Base-by-base conservation (phyloP, 805 yeast species). In the Kuraishia molischiana region DNA sequence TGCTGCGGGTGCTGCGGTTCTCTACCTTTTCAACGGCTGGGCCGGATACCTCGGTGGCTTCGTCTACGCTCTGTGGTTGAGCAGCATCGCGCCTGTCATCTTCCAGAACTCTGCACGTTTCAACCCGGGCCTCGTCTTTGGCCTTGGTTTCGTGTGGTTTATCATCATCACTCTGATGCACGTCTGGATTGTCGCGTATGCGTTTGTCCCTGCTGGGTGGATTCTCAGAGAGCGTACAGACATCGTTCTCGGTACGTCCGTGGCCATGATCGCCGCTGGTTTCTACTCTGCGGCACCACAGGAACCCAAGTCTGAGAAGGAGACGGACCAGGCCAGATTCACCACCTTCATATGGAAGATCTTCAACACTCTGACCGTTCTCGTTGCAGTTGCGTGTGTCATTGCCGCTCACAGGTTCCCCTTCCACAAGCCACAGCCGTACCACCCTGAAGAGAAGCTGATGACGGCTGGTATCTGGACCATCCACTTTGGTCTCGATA, bases 391-490 rank as follows among this genome's bases (percentile, higher is more conserved):
- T 17, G 59, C 77, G 3, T 63, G 74, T 3, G 49, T 75, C 10
- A 67, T 82, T 37, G 69, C 79, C 10, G 68, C 77, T 40, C 52
- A 66, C 30, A 66, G 87, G 39, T 67, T 77, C 54, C 75, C 77
- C 47, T 66, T 76, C 40, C 62, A 59, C 13, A 77, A 76, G 24
- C 87, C 89, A 11, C 57, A 58, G 38, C 87, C 92, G 9, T 71
- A 74, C 48, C 82, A 79, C 49, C 79, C 86, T 11, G 68, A 68
- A n/a, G 69, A 85, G 2, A 73, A 78, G 47, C 56, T 85, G 4
- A 73, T 92, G 49, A 87, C 96, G 1, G 89, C 97, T 2, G 98
- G 97, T 56, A 89, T 92, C 43, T 92, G 98, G 98, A 90, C 97
- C 18, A 80, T 92, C 45, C 98, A 92, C 62, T 92, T 92, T 55